Evolutionary conservation across 306 rosid genomes (phyloP).

Genomic region (Vigna trinervia): DNA sequence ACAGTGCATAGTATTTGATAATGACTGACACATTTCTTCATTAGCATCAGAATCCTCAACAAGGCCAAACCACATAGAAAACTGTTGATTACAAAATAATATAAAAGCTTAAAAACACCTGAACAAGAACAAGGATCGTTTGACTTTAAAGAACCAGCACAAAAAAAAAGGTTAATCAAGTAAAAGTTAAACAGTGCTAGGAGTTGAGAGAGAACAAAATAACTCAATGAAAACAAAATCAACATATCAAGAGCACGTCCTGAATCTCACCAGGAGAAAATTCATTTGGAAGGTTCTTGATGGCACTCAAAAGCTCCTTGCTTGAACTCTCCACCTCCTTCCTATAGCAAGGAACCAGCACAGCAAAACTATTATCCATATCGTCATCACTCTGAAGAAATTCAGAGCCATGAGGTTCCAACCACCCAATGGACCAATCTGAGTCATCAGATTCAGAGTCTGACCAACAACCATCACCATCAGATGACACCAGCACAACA

Average conservation of each 20-base stretch:
- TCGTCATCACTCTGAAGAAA: slow-evolving; percentile 68
- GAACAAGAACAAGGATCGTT: slow-evolving; percentile 26
- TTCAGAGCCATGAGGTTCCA: slow-evolving; percentile 86
- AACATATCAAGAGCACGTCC: slow-evolving; percentile 12
- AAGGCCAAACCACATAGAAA: slow-evolving; percentile 27
- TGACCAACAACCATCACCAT: slow-evolving; percentile 68
- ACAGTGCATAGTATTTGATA: slow-evolving; percentile 13
- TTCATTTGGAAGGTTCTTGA: slow-evolving; percentile 71
- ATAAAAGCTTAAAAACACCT: slow-evolving; percentile 33
- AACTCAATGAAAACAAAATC: slow-evolving; percentile 5
- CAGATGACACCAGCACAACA: slow-evolving; percentile 83
- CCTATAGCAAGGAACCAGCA: slow-evolving; percentile 85
- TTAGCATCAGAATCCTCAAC: slow-evolving; percentile 43
- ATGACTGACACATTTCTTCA: slow-evolving; percentile 37
- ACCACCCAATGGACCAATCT: slow-evolving; percentile 93
- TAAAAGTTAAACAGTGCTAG: slow-evolving; percentile 12
- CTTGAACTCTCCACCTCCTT: slow-evolving; percentile 67
- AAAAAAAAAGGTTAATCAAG: slow-evolving; percentile 22
- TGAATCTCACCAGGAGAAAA: slow-evolving; percentile 72
- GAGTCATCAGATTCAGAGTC: slow-evolving; percentile 85
- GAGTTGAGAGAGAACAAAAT: slow-evolving; percentile 28
- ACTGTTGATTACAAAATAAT: background rate
- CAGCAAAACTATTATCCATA: slow-evolving; percentile 77
- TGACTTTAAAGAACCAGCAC: slow-evolving; percentile 34
- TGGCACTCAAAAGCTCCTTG: slow-evolving; percentile 71